Conservation (phyloP, 140 eudicot species). For the Oenanthe javanica region DNA sequence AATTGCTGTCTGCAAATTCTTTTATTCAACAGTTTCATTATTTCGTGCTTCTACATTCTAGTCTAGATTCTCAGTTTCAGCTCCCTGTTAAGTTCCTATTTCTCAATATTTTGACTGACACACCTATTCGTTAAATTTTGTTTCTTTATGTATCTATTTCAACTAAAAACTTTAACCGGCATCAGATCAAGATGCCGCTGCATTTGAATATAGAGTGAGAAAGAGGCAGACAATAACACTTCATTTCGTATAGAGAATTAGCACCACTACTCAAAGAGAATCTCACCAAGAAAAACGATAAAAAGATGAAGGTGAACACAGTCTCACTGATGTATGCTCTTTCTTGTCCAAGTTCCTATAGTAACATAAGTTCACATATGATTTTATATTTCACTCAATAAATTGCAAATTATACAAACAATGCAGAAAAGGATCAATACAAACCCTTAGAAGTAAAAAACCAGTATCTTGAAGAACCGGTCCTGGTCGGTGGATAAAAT, state of each 20-base stretch:
- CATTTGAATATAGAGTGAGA: not conserved
- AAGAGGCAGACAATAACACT: not conserved
- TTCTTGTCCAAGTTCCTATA: constrained; percentile 83
- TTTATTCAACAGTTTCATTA: not conserved
- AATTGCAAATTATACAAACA: constrained; percentile 3
- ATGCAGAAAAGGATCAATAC: constrained; percentile 51
- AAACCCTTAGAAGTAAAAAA: constrained; percentile 76
- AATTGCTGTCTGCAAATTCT: not conserved
- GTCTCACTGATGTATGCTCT: constrained; percentile 88
- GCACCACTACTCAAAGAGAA: constrained; percentile 2
- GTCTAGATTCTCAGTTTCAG: not conserved
- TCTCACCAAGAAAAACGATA: constrained; percentile 79
- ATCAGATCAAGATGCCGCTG: not conserved
- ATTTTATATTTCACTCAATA: not conserved
- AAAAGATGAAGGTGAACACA: constrained; percentile 68
- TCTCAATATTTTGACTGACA: not conserved
- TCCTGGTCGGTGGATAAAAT: constrained; percentile 89
- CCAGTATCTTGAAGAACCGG: constrained; percentile 82
- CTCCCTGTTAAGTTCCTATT: not conserved
- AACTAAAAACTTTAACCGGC: not conserved
- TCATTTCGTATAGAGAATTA: not conserved
- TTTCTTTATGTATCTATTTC: too few species aligned
- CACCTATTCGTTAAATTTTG: not conserved
- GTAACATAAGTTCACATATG: constrained; percentile 10
- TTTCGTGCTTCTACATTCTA: not conserved